These are phyloP conservation scores for Spathaspora boniae DNA, from an alignment of 805 yeast genomes.

Conservation along the genomic window DNA sequence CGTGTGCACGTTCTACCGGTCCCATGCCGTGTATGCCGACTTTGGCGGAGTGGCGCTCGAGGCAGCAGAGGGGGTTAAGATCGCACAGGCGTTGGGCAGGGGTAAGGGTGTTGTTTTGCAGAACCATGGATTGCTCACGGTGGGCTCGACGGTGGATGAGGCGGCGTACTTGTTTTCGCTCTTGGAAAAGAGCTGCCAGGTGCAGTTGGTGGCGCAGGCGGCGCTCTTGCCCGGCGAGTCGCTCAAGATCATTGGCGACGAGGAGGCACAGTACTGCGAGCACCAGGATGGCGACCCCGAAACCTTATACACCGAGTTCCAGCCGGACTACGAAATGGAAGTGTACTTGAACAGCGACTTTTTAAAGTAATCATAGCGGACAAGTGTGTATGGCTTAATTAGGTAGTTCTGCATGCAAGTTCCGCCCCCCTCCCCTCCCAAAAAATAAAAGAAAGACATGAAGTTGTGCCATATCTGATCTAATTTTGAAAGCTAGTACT, in stretches of 20 bases:
- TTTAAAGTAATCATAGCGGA: conserved; percentile 1
- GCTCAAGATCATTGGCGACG: conserved; percentile 48
- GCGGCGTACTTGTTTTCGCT: conserved; percentile 33
- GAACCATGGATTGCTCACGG: conserved; percentile 34
- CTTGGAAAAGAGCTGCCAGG: conserved; percentile 30
- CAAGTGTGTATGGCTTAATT: not conserved
- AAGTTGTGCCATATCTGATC: not conserved
- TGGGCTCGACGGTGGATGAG: conserved; percentile 33
- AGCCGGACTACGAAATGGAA: conserved; percentile 54
- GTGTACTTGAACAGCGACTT: conserved; percentile 10
- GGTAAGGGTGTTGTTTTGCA: conserved; percentile 31
- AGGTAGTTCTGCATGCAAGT: conserved; percentile 2
- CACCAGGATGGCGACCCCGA: conserved; percentile 62
- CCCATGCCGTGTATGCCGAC: conserved; percentile 60
- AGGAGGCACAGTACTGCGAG: conserved; percentile 65
- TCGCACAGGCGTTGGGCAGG: conserved; percentile 27
- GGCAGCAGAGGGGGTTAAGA: conserved; percentile 26
- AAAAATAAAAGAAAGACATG: not conserved
- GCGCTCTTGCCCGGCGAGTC: conserved; percentile 39
- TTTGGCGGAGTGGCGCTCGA: conserved; percentile 75
- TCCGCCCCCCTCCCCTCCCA: not conserved
- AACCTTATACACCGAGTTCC: conserved; percentile 67
- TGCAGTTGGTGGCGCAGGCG: conserved; percentile 33
- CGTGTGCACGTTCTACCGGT: conserved; percentile 61
- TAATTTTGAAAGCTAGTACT: not conserved